Evolutionary conservation across 1,284 basidiomycete genomes (phyloP).

Genomic region (Afroboletus lepidellus): DNA sequence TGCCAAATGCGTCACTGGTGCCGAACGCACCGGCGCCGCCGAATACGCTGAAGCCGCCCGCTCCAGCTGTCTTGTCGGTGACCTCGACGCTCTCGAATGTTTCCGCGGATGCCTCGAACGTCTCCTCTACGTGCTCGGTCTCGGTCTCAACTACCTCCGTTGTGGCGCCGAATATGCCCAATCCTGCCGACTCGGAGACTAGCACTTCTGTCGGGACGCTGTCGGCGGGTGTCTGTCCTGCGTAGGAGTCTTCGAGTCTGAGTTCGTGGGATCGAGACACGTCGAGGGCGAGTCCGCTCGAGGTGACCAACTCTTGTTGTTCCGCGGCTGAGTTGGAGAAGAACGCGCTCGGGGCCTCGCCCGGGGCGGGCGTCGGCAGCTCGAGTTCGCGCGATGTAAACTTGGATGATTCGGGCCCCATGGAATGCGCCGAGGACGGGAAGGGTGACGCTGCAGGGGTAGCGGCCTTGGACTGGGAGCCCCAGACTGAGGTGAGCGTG

Average conservation of each 20-base stretch:
- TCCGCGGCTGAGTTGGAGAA: constrained; percentile 1
- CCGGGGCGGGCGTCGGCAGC: constrained; percentile 8
- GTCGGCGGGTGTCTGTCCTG: constrained; percentile 31
- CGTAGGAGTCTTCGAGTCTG: constrained; percentile 8
- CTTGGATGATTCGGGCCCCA: constrained; percentile 16
- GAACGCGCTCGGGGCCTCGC: constrained; percentile 8
- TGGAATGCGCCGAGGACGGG: constrained; percentile 19
- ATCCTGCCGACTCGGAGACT: constrained; percentile 3
- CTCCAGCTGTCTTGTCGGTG: neutral
- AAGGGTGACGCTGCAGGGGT: constrained; percentile 30
- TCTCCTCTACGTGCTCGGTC: constrained; percentile 10
- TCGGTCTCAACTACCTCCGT: neutral
- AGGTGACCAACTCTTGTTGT: neutral
- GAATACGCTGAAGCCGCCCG: neutral
- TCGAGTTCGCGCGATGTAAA: constrained; percentile 6
- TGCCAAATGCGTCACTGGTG: neutral
- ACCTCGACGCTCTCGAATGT: constrained; percentile 5
- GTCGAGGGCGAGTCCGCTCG: constrained; percentile 11
- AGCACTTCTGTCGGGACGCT: constrained; percentile 23
- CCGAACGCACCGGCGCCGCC: neutral
- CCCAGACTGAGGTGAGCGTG: constrained; percentile 28
- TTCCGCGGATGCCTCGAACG: constrained; percentile 9
- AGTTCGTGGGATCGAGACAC: constrained; percentile 2
- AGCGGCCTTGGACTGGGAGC: constrained; percentile 30
- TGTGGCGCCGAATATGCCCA: neutral